Percentiles rank a stretch among this genome's conserved stretches.
These are phyloP conservation scores for Helotiales sp. DNA, from an alignment of 2,329 filamentous ascomycete genomes.

Conservation along the genomic window DNA sequence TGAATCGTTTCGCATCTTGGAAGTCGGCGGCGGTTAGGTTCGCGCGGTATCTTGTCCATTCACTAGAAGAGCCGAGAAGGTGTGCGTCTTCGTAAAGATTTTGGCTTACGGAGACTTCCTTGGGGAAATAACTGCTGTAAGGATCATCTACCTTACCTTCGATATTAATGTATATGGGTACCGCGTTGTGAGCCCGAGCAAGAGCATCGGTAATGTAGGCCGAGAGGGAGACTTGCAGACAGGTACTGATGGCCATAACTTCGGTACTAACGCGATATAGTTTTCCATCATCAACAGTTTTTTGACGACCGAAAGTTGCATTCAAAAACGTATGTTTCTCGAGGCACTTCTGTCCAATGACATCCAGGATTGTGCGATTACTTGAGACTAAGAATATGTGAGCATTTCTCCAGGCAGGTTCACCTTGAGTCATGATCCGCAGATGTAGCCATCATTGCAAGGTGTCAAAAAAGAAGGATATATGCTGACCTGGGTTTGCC, in stretches of 20 bases:
- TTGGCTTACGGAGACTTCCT: slow-evolving; percentile 1
- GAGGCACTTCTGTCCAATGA: slow-evolving; percentile 17
- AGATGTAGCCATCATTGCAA: too few relatives aligned
- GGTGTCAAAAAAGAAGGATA: too few relatives aligned
- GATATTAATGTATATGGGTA: slow-evolving; percentile 13
- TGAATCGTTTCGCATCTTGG: not conserved
- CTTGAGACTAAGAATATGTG: too few relatives aligned
- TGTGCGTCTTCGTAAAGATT: slow-evolving; percentile 1
- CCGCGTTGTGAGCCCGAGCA: slow-evolving; percentile 3
- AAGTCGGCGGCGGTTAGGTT: not conserved
- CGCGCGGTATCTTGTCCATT: not conserved
- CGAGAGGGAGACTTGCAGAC: slow-evolving; percentile 8
- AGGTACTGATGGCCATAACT: not conserved
- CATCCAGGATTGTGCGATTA: slow-evolving; percentile 12
- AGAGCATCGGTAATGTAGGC: slow-evolving; percentile 9
- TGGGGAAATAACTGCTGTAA: not conserved
- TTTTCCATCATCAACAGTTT: not conserved
- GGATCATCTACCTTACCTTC: not conserved
- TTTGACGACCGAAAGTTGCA: not conserved
- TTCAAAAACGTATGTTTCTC: slow-evolving; percentile 4
- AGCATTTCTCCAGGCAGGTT: too few relatives aligned
- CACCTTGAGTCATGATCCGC: too few relatives aligned
- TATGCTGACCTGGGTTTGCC: too few relatives aligned
- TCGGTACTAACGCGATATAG: not conserved
- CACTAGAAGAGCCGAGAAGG: not conserved